Conservation (phyloP, 2,329 filamentous ascomycete species). For the Laburnicola sp. region DNA sequence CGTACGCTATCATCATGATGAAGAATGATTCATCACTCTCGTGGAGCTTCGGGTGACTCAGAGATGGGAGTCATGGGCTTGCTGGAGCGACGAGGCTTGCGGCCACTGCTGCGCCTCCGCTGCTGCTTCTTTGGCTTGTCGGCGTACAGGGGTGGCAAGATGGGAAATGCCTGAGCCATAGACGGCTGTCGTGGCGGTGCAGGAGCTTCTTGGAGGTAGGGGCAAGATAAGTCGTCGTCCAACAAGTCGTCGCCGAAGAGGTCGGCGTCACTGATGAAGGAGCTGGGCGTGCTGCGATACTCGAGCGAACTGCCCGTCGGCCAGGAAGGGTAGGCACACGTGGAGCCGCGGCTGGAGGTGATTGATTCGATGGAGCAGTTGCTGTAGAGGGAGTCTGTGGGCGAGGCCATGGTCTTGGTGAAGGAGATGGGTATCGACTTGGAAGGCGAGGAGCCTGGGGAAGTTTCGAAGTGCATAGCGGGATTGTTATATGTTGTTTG, state of each 20-base stretch:
- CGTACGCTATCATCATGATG: constrained; percentile 18
- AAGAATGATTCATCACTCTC: constrained; percentile 34
- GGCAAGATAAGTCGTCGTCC: constrained; percentile 36
- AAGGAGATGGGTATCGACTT: constrained; percentile 46
- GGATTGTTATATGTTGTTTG: constrained; percentile 30
- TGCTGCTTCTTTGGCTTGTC: constrained; percentile 47
- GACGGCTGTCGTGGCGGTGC: constrained; percentile 45
- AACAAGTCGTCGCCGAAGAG: constrained; percentile 45
- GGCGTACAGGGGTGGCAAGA: constrained; percentile 46
- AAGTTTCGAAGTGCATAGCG: constrained; percentile 44
- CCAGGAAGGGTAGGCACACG: constrained; percentile 49
- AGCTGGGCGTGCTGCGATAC: constrained; percentile 42
- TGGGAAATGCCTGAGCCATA: constrained; percentile 41
- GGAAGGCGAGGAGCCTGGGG: constrained; percentile 43
- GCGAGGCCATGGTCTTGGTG: constrained; percentile 39
- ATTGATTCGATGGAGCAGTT: constrained; percentile 34
- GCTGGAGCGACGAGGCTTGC: constrained; percentile 45
- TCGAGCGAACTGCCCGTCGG: constrained; percentile 43
- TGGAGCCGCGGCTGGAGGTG: constrained; percentile 35
- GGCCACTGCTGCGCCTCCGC: constrained; percentile 45
- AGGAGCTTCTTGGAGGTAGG: constrained; percentile 45
- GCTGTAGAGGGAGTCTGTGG: constrained; percentile 43
- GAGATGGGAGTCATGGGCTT: constrained; percentile 50
- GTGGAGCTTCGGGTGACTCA: constrained; percentile 43
- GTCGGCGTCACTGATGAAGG: constrained; percentile 49